Conservation (phyloP, 768 basidiomycete genomes). For the Fomitopsis pulvina region DNA sequence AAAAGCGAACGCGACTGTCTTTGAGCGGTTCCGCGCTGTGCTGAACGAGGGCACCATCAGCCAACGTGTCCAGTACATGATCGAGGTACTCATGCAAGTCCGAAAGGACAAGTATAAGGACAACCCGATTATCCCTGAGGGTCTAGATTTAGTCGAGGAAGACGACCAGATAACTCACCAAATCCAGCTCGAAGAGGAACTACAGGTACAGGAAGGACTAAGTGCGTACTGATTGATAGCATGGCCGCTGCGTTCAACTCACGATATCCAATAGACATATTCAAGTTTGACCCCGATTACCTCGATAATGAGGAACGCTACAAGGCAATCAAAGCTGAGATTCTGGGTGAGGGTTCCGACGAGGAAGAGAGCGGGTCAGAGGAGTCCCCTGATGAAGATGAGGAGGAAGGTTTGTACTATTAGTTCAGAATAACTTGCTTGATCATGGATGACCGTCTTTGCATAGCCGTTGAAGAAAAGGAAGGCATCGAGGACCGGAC, state of each 20-base stretch:
- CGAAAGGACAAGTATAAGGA: conserved; percentile 99
- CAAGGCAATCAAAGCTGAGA: conserved; percentile 84
- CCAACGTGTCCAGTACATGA: conserved; percentile 98
- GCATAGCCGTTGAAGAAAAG: conserved; percentile 62
- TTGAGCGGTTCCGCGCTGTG: conserved; percentile 94
- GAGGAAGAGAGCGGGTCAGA: conserved; percentile 64
- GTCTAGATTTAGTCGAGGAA: conserved; percentile 93
- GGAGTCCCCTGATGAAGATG: conserved; percentile 43
- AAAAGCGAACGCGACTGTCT: conserved; percentile 91
- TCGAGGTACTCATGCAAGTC: conserved; percentile 98
- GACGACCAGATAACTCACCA: conserved; percentile 97
- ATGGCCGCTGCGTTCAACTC: neutral
- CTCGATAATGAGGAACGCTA: conserved; percentile 93
- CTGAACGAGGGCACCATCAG: conserved; percentile 93
- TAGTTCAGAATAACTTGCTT: conserved; percentile 4
- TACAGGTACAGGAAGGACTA: conserved; percentile 90
- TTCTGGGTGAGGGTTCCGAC: conserved; percentile 83
- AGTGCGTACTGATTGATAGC: conserved; percentile 72
- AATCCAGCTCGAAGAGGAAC: conserved; percentile 85
- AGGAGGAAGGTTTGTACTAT: conserved; percentile 38
- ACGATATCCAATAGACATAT: conserved; percentile 57
- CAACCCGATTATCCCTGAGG: conserved; percentile 91
- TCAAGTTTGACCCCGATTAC: conserved; percentile 89
- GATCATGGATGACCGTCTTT: conserved; percentile 4
- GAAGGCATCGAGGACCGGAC: conserved; percentile 93